These are phyloP conservation scores for Fusarium heterosporum DNA, from an alignment of 2,329 filamentous ascomycete species.

Conservation along the genomic window DNA sequence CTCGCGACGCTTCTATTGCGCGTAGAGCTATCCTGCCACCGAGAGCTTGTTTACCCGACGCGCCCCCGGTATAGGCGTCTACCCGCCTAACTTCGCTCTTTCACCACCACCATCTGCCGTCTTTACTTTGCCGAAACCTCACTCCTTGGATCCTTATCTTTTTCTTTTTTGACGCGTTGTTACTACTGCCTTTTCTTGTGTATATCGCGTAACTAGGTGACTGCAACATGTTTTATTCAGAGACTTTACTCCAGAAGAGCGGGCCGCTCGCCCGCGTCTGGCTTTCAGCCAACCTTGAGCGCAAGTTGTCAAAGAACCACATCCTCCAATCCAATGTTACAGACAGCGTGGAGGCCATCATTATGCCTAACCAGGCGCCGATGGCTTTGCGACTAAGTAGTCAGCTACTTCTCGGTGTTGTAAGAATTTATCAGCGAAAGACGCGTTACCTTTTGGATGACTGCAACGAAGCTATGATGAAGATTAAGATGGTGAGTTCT, in stretches of 20 bases:
- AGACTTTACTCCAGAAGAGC: constrained; percentile 94
- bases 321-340: constrained; percentile 95
- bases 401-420: constrained; percentile 93
- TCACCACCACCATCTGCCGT: constrained; percentile 26
- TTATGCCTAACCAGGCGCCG: constrained; percentile 90
- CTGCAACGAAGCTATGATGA: constrained; percentile 96
- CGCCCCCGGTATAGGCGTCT: constrained; percentile 51
- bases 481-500: constrained; percentile 93
- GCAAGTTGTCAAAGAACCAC: constrained; percentile 97
- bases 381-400: constrained; percentile 95
- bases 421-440: constrained; percentile 97
- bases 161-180: constrained; percentile 19
- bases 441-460: constrained; percentile 96
- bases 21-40: constrained; percentile 49
- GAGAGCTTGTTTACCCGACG: constrained; percentile 52
- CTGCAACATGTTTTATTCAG: constrained; percentile 92
- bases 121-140: constrained; percentile 21
- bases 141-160: constrained; percentile 11
- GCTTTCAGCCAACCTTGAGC: constrained; percentile 97
- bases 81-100: constrained; percentile 45
- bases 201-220: constrained; percentile 48
- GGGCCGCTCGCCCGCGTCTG: constrained; percentile 97
- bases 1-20: constrained; percentile 47
- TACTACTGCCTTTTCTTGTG: constrained; percentile 33
- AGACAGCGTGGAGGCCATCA: constrained; percentile 94